Base-by-base conservation (phyloP, 1,139 yeast genomes). In the Ogataea hybrid region DNA sequence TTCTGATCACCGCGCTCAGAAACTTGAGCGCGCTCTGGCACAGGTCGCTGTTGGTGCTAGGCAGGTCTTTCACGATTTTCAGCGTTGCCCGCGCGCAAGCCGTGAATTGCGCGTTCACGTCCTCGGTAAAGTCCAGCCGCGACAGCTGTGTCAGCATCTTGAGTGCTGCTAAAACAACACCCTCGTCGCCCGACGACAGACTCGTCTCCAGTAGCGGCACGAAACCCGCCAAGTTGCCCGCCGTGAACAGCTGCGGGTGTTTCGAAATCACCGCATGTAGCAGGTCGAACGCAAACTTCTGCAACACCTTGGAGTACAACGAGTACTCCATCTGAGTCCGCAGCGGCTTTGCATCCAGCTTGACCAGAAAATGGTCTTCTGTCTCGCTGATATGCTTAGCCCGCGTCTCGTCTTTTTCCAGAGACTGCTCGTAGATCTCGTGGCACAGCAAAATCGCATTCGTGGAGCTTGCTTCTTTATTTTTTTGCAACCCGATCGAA, bases 1-100 rank as follows among this genome's bases (percentile, higher is more conserved):
- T 82, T 53, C 90, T 78, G 35, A 92, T 70, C 23, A 88, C 72
- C 3, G 86, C 71, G 2, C 96, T 77, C 47, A 92, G 66, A 53
- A 82, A 85, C 54, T 82, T 81, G 57, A 90, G 71, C 42, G 90
- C 75, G 7, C 86, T 76, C 62, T 90, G 97, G 58, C 90, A 84
- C n/a, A 90, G 63, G 43, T 87, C 96, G 20, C 83, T 73, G 43
- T 81, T 82, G 0, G 96, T 88, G 2, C 81, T 69, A 4, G 96
- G 90, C 37, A 86, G 77, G 47, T 84, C 84, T 56, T 82, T 82
- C 41, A 92, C 74, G 30, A 88, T 72, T 17, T 68, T 75, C 47
- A 90, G 68, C 0, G 88, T 79, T 36, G 77, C 75, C 59, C 82
- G 73, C 2, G 87, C 77, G 57, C 84, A 77, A 18, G 71, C 61